Conservation (phyloP, 768 basidiomycete species). For the Asterophora parasitica region DNA sequence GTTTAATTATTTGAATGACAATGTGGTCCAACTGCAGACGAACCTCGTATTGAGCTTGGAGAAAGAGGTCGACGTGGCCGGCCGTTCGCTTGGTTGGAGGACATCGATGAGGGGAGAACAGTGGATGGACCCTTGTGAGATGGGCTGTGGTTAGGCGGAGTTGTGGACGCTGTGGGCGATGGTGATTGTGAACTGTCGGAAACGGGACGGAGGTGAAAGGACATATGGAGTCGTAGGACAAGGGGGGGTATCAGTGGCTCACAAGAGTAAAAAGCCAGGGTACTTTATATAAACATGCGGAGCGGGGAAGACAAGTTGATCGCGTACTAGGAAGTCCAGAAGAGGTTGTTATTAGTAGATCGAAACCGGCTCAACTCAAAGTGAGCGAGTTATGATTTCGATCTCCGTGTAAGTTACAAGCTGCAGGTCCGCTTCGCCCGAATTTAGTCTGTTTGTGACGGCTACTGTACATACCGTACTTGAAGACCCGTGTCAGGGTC, state of each 20-base stretch:
- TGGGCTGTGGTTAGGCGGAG: slow-evolving; percentile 40
- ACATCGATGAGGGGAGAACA: slow-evolving; percentile 27
- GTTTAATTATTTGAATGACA: no score
- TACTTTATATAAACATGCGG: slow-evolving; percentile 25
- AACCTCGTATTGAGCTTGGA: slow-evolving; percentile 60
- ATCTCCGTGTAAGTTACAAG: slow-evolving; percentile 13
- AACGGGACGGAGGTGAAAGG: slow-evolving; percentile 57
- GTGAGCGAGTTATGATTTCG: slow-evolving; percentile 13
- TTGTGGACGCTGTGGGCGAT: slow-evolving; percentile 46
- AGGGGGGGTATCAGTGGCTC: slow-evolving; percentile 16
- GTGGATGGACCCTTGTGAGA: slow-evolving; percentile 23
- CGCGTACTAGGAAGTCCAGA: slow-evolving; percentile 17
- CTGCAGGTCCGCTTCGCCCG: slow-evolving; percentile 12
- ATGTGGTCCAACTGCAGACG: neutral
- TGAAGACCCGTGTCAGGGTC: slow-evolving; percentile 20
- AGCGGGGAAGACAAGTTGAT: slow-evolving; percentile 26
- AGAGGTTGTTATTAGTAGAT: slow-evolving; percentile 19
- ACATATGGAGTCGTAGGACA: slow-evolving; percentile 15
- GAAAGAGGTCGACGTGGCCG: slow-evolving; percentile 54
- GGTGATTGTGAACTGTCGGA: slow-evolving; percentile 43
- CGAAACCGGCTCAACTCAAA: slow-evolving; percentile 30
- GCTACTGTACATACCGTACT: slow-evolving; percentile 11
- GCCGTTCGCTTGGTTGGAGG: slow-evolving; percentile 22
- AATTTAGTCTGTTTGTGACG: slow-evolving; percentile 20
- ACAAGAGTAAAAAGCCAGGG: slow-evolving; percentile 9